Conservation (phyloP, 106 monocot genomes). For the Acorus calamus region DNA sequence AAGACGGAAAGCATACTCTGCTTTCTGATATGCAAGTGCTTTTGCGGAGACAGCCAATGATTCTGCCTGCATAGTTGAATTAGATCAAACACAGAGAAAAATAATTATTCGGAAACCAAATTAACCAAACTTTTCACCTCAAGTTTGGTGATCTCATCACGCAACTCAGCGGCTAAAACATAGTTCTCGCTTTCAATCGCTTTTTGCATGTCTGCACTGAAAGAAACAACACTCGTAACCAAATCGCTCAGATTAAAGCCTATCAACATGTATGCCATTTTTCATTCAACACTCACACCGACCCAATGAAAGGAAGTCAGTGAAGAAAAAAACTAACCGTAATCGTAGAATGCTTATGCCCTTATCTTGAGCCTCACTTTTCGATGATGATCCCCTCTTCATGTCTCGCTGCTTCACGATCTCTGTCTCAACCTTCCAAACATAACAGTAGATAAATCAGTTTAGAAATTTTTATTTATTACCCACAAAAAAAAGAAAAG, state of each 20-base stretch:
- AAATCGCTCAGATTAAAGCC: no score
- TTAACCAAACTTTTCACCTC: constrained; percentile 37
- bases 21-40: constrained; percentile 73
- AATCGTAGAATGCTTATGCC: constrained; percentile 52
- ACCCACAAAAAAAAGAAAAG: neutral
- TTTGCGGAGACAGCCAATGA: constrained; percentile 85
- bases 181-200: constrained; percentile 79
- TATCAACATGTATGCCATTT: no score
- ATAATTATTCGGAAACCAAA: neutral
- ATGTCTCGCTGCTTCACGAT: constrained; percentile 63
- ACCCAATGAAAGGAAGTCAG: neutral
- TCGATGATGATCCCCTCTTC: constrained; percentile 69
- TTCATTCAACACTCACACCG: no score
- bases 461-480: neutral
- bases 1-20: constrained; percentile 78
- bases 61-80: constrained; percentile 40
- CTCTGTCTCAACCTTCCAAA: constrained; percentile 62
- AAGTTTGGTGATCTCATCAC: constrained; percentile 73
- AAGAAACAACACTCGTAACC: neutral
- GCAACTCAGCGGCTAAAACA: constrained; percentile 57
- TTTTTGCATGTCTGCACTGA: constrained; percentile 87
- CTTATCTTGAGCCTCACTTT: constrained; percentile 91
- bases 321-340: constrained; percentile 37
- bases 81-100: neutral
- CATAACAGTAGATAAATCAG: neutral